Evolutionary conservation across 2,329 filamentous ascomycete species (phyloP), one percentile per base, ranked within the genome.

Genomic region (Exophiala lecanii-corni): DNA sequence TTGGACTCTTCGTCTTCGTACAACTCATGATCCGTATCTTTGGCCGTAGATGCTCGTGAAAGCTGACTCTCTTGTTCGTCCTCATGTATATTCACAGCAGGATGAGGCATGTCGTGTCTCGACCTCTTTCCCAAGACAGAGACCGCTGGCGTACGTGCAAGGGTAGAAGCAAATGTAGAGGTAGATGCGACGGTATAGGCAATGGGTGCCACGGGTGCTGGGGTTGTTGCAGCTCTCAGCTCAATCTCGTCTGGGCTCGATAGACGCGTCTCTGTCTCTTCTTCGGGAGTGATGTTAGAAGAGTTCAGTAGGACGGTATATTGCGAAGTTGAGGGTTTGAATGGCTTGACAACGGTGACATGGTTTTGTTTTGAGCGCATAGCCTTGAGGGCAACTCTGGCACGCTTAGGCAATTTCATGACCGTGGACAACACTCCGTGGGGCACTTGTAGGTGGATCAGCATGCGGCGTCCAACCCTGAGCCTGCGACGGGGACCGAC

Each of bases 1-100:
- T 34, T 53, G 12, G 60, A 57, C 2, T 60, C 58, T 3, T 62
- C 59, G 0, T 65, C 58, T 10, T 61, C 59, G 23, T 6, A 26
- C 4, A 62, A 60, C 28, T 60, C 58, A 12, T 57, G 58, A 23
- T 23, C 41, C 39, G 17, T 31, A 15, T 42, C 41, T 6, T 41
- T 31, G 21, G 33, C 20, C 7, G 19, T 33, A 13, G 43, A 30
- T 19, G 33, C 16, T 33, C 43, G 19, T n/a, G 31, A 25, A 6
- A 36, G 38, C 34, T 12, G 26, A 35, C 21, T 18, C 7, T 39
- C 39, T 36, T 43, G 41, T 16, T 43, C 17, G 36, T 55, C 53
- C 49, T 55, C 53, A 30, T 54, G 53, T 17, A 55, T 54, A 36
- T 45, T 36, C 34, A 55, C 51, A 23, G 36, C 36, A 30, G 43